These are phyloP conservation scores for Neopestalotiopsis sp. DNA, from an alignment of 2,329 filamentous ascomycete species.

Conservation along the genomic window DNA sequence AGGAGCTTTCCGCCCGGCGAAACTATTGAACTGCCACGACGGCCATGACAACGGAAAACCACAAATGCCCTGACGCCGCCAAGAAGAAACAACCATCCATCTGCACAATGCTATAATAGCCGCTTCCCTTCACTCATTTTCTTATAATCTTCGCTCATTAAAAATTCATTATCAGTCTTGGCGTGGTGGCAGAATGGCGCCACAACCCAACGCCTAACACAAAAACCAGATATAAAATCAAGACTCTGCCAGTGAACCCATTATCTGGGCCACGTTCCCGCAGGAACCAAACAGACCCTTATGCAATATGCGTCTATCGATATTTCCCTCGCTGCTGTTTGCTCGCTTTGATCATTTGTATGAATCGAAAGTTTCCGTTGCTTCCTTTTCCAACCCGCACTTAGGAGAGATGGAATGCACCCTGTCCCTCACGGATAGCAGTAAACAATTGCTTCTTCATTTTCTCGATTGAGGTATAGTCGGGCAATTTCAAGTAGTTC, in stretches of 20 bases:
- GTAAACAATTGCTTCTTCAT: constrained; percentile 80
- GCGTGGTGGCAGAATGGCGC: neutral
- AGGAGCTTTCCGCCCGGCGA: neutral
- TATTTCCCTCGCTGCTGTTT: neutral
- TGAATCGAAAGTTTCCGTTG: neutral
- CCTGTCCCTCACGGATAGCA: constrained; percentile 94
- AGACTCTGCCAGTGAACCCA: neutral
- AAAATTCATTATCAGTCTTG: constrained; percentile 1
- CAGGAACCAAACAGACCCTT: neutral
- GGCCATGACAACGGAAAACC: constrained; percentile 1
- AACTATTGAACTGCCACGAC: neutral
- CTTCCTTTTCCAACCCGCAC: neutral
- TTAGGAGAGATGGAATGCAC: constrained; percentile 94
- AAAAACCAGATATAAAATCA: neutral
- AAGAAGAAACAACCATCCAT: constrained; percentile 25
- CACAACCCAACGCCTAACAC: neutral
- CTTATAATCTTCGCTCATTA: constrained; percentile 9
- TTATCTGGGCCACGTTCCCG: neutral
- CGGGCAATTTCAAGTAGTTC: constrained; percentile 97
- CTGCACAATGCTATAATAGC: constrained; percentile 27
- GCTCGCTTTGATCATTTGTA: neutral
- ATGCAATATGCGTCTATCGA: neutral
- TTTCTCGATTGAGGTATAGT: constrained; percentile 81
- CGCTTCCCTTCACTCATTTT: constrained; percentile 17
- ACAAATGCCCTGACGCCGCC: constrained; percentile 25